Evolutionary conservation across 371 early-diverging fungal genomes (phyloP).

Genomic region (Haplosporangium sp.): DNA sequence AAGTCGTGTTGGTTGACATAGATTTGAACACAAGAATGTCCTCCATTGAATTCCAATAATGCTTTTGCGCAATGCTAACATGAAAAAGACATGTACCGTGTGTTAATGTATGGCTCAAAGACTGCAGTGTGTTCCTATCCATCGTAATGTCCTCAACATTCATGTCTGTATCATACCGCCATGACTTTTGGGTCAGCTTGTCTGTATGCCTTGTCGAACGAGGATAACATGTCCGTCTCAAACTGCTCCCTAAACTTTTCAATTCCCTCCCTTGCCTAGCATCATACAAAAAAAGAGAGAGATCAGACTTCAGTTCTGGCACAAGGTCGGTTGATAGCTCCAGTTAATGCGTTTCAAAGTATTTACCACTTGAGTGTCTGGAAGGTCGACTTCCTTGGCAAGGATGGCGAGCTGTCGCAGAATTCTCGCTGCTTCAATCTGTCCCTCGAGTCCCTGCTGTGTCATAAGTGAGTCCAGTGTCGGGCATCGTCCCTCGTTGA

Average conservation of each 20-base stretch:
- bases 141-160: neutral
- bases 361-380: conserved; percentile 77
- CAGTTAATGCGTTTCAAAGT: neutral
- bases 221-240: conserved; percentile 87
- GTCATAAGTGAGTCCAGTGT: conserved; percentile 79
- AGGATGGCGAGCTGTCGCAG: conserved; percentile 87
- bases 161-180: conserved; percentile 62
- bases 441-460: conserved; percentile 84
- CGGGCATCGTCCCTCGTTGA: conserved; percentile 78
- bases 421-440: conserved; percentile 90
- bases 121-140: too few relatives aligned
- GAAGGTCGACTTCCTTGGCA: conserved; percentile 89
- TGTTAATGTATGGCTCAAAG: neutral
- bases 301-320: neutral
- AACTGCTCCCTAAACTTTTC: conserved; percentile 93
- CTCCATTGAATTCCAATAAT: conserved; percentile 95
- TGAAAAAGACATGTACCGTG: neutral
- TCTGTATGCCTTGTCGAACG: conserved; percentile 88
- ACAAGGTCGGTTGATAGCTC: neutral
- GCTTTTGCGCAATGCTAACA: conserved; percentile 84
- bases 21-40: conserved; percentile 91
- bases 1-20: conserved; percentile 98
- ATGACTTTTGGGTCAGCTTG: conserved; percentile 72
- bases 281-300: neutral
- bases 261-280: conserved; percentile 78